Conservation (phyloP, 176 grass and related monocot species). For the Bolboschoenus planiculmis region DNA sequence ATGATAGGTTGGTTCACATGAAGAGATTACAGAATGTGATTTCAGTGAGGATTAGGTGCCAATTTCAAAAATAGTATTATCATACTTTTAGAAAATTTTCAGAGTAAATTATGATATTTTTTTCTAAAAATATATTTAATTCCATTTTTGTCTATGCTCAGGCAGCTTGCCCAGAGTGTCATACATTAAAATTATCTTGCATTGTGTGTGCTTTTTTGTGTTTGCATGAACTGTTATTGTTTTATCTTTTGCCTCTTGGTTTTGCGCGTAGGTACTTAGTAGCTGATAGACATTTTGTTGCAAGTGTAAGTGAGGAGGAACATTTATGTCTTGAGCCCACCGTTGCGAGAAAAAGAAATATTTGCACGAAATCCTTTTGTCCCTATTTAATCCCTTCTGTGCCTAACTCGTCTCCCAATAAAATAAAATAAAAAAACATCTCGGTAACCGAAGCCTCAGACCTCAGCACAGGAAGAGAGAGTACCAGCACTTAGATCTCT, state of each 20-base stretch:
- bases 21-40: no score
- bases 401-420: conserved; percentile 5
- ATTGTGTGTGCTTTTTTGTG: neutral
- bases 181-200: neutral
- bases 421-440: no score
- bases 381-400: conserved; percentile 1
- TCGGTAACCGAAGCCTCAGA: conserved; percentile 2
- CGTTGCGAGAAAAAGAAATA: conserved; percentile 15
- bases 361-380: conserved; percentile 18
- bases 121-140: neutral
- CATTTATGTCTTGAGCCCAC: conserved; percentile 21
- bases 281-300: neutral
- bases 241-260: no score
- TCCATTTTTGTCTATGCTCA: neutral
- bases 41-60: no score
- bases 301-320: neutral
- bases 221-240: neutral
- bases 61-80: no score
- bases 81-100: no score
- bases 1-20: neutral
- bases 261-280: neutral
- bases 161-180: neutral
- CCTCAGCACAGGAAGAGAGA: neutral
- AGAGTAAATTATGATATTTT: neutral
- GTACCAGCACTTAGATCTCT: neutral